phyloP scores from a whole-genome alignment of 164 flowering plant species.

The Aristolochia contorta region DNA sequence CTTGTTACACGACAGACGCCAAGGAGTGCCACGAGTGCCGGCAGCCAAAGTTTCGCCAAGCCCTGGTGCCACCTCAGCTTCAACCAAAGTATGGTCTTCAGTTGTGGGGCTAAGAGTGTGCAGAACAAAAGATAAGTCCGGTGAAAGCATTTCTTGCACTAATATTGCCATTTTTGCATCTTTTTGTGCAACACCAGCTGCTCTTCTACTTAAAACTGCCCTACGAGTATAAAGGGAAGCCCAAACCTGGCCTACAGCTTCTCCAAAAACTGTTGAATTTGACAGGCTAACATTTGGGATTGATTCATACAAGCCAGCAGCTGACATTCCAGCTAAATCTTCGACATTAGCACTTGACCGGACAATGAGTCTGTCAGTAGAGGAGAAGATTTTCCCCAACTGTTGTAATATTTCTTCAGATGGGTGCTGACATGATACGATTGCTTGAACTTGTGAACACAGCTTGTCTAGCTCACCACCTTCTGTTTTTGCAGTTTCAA shows the following conservation, averaged over 20 bases:
- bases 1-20: no score
- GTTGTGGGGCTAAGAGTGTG: slow-evolving; percentile 82
- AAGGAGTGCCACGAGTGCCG: slow-evolving; percentile 18
- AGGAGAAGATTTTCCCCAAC: slow-evolving; percentile 39
- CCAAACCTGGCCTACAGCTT: slow-evolving; percentile 71
- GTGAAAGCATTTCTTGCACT: slow-evolving; percentile 94
- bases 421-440: slow-evolving; percentile 43
- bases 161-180: slow-evolving; percentile 78
- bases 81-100: slow-evolving; percentile 8
- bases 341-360: slow-evolving; percentile 98
- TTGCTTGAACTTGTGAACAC: slow-evolving; percentile 50
- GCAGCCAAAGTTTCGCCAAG: slow-evolving; percentile 96
- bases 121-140: slow-evolving; percentile 82
- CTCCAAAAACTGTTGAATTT: slow-evolving; percentile 44
- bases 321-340: slow-evolving; percentile 96
- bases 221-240: slow-evolving; percentile 88
- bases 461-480: slow-evolving; percentile 58
- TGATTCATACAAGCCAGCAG: slow-evolving; percentile 94
- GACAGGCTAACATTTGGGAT: slow-evolving; percentile 84
- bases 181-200: slow-evolving; percentile 74
- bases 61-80: slow-evolving; percentile 46
- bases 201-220: slow-evolving; percentile 80
- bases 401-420: slow-evolving; percentile 32
- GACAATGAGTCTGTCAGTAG: slow-evolving; percentile 45
- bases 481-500: slow-evolving; percentile 63